A percentile compares a stretch with the other conserved stretches of the same genome.
phyloP scores from a whole-genome alignment of 805 yeast genomes.

The Cyberlindnera misumaiensis region DNA sequence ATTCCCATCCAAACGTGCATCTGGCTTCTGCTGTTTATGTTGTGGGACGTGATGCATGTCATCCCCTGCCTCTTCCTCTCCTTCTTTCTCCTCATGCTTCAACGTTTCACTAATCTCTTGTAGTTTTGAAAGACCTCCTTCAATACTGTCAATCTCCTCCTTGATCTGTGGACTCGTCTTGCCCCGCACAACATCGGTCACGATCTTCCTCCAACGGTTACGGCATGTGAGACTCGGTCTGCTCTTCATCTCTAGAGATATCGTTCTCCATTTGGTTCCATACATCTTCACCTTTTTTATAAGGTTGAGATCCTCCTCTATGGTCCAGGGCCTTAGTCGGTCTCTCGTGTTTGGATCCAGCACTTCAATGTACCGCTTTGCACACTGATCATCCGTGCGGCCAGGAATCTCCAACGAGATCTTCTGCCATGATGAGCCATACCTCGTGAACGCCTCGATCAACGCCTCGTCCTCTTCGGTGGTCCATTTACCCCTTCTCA shows the following conservation, averaged over 20 bases:
- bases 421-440: conserved; percentile 83
- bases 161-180: conserved; percentile 50
- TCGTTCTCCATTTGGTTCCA: conserved; percentile 88
- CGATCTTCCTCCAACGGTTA: conserved; percentile 86
- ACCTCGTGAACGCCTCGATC: conserved; percentile 52
- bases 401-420: conserved; percentile 73
- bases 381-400: conserved; percentile 92
- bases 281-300: conserved; percentile 59
- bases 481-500: conserved; percentile 86
- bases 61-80: conserved; percentile 1
- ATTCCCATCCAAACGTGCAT: background rate
- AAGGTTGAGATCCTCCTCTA: conserved; percentile 66
- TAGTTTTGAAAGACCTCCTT: conserved; percentile 27
- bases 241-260: conserved; percentile 62
- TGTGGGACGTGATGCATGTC: background rate
- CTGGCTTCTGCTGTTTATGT: conserved; percentile 2
- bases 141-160: conserved; percentile 51
- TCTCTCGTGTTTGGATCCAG: conserved; percentile 75
- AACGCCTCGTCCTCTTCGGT: conserved; percentile 66
- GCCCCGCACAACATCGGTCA: conserved; percentile 66
- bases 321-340: conserved; percentile 71
- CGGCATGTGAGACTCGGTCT: conserved; percentile 87
- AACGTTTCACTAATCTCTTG: conserved; percentile 21
- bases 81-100: conserved; percentile 10
- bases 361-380: conserved; percentile 84